Conservation (phyloP, 2,329 filamentous ascomycete genomes). For the Penicillium olsonii region DNA sequence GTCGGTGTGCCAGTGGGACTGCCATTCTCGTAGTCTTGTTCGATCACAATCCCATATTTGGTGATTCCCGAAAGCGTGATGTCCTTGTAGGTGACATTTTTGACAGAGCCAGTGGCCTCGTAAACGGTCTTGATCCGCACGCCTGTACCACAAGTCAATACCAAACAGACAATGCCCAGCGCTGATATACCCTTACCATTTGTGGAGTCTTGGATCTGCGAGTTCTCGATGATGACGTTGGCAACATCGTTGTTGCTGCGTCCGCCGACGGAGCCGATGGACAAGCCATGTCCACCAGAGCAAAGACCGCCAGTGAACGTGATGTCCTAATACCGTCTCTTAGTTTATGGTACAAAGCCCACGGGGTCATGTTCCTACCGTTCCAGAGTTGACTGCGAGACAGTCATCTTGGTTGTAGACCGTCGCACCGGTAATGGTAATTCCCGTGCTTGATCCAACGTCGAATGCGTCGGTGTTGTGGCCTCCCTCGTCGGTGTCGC, state of each 20-base stretch:
- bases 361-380: slow-evolving; percentile 19
- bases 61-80: slow-evolving; percentile 55
- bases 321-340: slow-evolving; percentile 15
- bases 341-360: background rate
- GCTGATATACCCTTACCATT: slow-evolving; percentile 62
- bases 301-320: slow-evolving; percentile 26
- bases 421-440: slow-evolving; percentile 52
- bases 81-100: slow-evolving; percentile 53
- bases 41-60: slow-evolving; percentile 52
- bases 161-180: slow-evolving; percentile 17
- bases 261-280: slow-evolving; percentile 61
- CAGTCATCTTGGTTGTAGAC: slow-evolving; percentile 62
- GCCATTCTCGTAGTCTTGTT: slow-evolving; percentile 58
- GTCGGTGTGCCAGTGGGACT: slow-evolving; percentile 39
- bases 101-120: slow-evolving; percentile 55
- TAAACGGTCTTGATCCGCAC: slow-evolving; percentile 53
- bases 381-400: slow-evolving; percentile 58
- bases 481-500: slow-evolving; percentile 43
- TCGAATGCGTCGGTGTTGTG: slow-evolving; percentile 54
- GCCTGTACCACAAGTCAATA: slow-evolving; percentile 11
- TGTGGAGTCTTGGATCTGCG: slow-evolving; percentile 51
- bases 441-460: slow-evolving; percentile 42
- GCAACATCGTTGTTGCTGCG: slow-evolving; percentile 57
- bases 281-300: slow-evolving; percentile 54
- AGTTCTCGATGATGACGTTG: slow-evolving; percentile 53